A percentile compares a stretch with the other conserved stretches of the same genome.
phyloP scores from a whole-genome alignment of 208 protist genomes.

The Trypanosoma melophagium region DNA sequence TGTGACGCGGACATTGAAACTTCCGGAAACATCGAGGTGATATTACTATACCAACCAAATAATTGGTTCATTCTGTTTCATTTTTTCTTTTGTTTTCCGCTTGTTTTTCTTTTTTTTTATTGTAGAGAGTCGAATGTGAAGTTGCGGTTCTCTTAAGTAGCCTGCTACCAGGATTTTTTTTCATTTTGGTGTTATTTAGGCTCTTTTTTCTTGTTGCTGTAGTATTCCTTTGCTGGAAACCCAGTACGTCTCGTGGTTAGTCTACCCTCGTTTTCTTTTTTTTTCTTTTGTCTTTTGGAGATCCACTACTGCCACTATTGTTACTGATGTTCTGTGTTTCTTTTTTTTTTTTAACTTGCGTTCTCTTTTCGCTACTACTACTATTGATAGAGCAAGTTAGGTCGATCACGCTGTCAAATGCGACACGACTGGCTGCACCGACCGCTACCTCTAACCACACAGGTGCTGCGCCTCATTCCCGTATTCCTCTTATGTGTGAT shows the following conservation, averaged over 20 bases:
- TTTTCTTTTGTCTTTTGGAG: too few species aligned
- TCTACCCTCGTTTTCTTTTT: too few species aligned
- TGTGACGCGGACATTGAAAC: neutral
- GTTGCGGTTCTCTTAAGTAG: neutral
- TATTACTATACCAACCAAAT: neutral
- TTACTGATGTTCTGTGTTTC: too few species aligned
- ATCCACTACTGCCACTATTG: too few species aligned
- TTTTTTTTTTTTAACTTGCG: too few species aligned
- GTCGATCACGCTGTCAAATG: too few species aligned
- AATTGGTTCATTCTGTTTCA: neutral
- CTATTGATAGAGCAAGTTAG: too few species aligned
- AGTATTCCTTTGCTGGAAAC: too few species aligned
- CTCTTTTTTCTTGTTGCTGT: too few species aligned
- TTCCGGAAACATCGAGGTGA: neutral
- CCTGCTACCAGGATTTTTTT: slow-evolving; percentile 3
- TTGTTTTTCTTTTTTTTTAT: slow-evolving; percentile 26
- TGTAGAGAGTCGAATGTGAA: neutral
- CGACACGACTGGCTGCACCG: neutral
- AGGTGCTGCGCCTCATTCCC: slow-evolving; percentile 59
- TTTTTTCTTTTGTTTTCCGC: slow-evolving; percentile 12
- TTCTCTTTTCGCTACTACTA: too few species aligned
- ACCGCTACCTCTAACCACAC: slow-evolving; percentile 67
- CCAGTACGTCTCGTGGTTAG: too few species aligned
- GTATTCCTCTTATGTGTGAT: slow-evolving; percentile 55
- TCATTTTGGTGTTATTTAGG: neutral